Base-by-base conservation (phyloP, 2,329 filamentous ascomycete species). In the Graphilbum ipis-grandicollis region DNA sequence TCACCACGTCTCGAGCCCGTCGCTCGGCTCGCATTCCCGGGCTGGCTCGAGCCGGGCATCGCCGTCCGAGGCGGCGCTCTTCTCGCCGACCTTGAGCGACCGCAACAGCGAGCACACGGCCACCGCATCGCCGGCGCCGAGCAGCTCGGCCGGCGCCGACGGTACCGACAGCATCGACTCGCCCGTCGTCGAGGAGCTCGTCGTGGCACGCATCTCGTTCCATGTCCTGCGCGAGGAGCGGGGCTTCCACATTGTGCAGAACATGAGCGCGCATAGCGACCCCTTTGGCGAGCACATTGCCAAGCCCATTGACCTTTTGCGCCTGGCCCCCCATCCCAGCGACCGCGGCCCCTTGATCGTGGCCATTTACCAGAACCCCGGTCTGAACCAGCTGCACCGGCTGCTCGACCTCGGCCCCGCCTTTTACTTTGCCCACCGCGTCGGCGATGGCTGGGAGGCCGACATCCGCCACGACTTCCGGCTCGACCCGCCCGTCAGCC, bases 221-320 rank as follows among this genome's bases (percentile, higher is more conserved):
- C 83, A 93, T 56, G 68, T 78, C 14, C 62, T 93, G 36, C 75
- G 86, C 8, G 73, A 94, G 47, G 86, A 96, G 60, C 68, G 86
- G 43, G 79, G 88, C 39, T 94, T 80, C 50, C 81, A 93, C 48
- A 80, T 90, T 46, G 73, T 77, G 50, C 83, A 79, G 55, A 72
- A 65, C 41, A 63, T 93, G 34, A 73, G 76, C 29, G 64, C 70
- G 38, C 74, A 75, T 13, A 75, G 74, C 19, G 83, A 92, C 51
- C 77, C 78, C 1, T 61, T 76, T 18, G 78, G 74, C 43, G 66
- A 73, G 39, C 82, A 92, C 52, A 86, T 90, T 41, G 71, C 83
- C 29, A 77, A 74, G 40, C 84, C 85, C 1, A 62, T 96, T 38
- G 83, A 93, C 44, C 67, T 93, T 31, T 63, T 88, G 39, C 70